Percentiles rank a stretch among this genome's conserved stretches.
phyloP scores from a whole-genome alignment of 2,329 filamentous ascomycete species.

The Epicoccum sorghinum region DNA sequence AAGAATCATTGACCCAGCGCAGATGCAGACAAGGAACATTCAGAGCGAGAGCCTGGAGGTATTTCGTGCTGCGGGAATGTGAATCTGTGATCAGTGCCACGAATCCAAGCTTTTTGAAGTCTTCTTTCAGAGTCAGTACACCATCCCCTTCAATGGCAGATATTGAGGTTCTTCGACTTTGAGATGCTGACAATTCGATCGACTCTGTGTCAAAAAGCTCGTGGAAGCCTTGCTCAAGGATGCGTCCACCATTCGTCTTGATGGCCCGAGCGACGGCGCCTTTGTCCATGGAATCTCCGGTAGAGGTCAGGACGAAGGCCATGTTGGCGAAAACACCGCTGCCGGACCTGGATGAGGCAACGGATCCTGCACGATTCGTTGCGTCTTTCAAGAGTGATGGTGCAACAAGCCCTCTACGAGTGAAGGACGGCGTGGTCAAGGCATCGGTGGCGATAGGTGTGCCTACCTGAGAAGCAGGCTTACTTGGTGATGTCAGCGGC shows the following conservation, averaged over 20 bases:
- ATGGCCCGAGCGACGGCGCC: constrained; percentile 68
- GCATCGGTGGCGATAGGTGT: constrained; percentile 40
- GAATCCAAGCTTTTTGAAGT: constrained; percentile 69
- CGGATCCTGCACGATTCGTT: constrained; percentile 35
- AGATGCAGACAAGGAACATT: constrained; percentile 84
- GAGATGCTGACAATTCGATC: constrained; percentile 24
- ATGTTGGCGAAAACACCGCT: constrained; percentile 74
- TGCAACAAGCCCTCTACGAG: constrained; percentile 48
- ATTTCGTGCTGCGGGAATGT: constrained; percentile 86
- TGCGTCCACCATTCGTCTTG: constrained; percentile 70
- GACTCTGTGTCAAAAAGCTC: constrained; percentile 70
- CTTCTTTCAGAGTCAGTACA: constrained; percentile 61
- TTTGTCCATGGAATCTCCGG: constrained; percentile 60
- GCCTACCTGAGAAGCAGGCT: constrained; percentile 26
- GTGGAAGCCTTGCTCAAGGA: constrained; percentile 79
- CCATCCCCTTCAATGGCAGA: constrained; percentile 19
- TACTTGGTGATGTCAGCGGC: constrained; percentile 22
- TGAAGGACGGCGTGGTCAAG: constrained; percentile 57
- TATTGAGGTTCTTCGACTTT: constrained; percentile 19
- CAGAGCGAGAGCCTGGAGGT: constrained; percentile 91
- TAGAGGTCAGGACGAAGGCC: constrained; percentile 85
- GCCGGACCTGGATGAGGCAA: constrained; percentile 34
- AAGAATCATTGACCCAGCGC: constrained; percentile 79
- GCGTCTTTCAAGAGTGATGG: constrained; percentile 36
- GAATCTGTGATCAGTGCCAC: constrained; percentile 84